These are phyloP conservation scores for Linum usitatissimum DNA, from an alignment of 345 rosid species.

Conservation along the genomic window DNA sequence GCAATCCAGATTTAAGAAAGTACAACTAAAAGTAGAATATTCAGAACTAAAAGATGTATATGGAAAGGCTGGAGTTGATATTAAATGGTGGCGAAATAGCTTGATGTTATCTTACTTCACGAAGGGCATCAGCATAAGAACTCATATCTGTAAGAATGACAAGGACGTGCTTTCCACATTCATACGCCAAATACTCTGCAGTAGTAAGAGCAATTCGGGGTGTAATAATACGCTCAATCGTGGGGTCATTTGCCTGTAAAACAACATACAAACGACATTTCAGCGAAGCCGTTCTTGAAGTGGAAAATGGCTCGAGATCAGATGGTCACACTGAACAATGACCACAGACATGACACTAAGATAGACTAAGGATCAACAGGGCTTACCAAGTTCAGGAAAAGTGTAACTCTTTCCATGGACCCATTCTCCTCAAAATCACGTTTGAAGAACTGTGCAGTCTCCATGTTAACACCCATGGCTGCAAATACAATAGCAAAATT, in stretches of 20 bases:
- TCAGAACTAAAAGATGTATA: neutral
- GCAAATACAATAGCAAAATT: conserved; percentile 97
- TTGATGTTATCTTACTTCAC: conserved; percentile 49
- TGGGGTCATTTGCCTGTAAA: conserved; percentile 90
- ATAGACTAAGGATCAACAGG: neutral
- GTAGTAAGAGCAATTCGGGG: conserved; percentile 95
- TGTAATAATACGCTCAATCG: conserved; percentile 92
- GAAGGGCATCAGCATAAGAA: conserved; percentile 97
- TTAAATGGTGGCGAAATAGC: neutral
- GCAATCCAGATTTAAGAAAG: no score
- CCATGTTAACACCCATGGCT: conserved; percentile 99
- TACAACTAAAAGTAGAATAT: no score
- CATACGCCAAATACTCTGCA: conserved; percentile 95
- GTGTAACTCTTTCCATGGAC: conserved; percentile 96
- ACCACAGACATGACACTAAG: neutral
- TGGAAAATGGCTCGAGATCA: neutral
- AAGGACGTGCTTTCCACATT: conserved; percentile 94
- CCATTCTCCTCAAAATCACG: conserved; percentile 98
- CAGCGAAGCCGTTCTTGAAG: neutral
- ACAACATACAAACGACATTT: conserved; percentile 5
- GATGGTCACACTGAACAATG: neutral
- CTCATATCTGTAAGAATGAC: conserved; percentile 97
- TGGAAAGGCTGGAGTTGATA: neutral
- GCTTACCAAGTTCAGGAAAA: conserved; percentile 75
- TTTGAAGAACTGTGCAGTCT: conserved; percentile 94